Evolutionary conservation across 1,139 yeast genomes (phyloP), one percentile per base, ranked within the genome.

Genomic region (Yamadazyma pseudoaaseri): DNA sequence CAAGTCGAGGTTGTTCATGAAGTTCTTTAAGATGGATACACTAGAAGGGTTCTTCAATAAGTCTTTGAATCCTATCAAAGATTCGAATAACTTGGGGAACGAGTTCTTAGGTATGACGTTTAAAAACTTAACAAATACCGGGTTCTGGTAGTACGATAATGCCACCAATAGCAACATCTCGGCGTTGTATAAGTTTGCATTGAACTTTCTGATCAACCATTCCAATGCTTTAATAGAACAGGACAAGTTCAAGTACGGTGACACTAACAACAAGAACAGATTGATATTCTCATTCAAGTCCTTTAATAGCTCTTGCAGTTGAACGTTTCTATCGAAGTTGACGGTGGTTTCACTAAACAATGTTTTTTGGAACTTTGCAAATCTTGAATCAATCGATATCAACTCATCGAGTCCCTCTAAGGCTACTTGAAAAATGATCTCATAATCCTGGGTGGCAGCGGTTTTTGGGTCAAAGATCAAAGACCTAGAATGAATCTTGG

Each of bases 371-470:
- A 92, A 92, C 43, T 74, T 74, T 6, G 65, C 55, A 54, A 92
- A 90, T 38, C 92, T 73, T n/a, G 76, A 70, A 50, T 92, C 97
- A 15, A 90, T 60, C 12, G 72, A 64, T 33, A 74, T 75, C 34
- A 92, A 68, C 47, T 86, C 94, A 25, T 78, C 79, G 33, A 89
- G 70, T 0, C 96, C 96, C 41, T 84, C 94, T 6, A 74, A 50
- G 3, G 94, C 85, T 37, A 79, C 75, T 36, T 81, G 76, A 54
- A 74, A 86, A 42, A 92, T 79, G 35, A 82, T 71, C 51, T 89
- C 97, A 53, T 78, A 89, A 57, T 94, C 98, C 64, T 94, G 98
- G 24, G 90, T 76, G 8, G 95, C 86, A 16, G 99, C 98, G 38
- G 79, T 80, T 52, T 83, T 80, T 7, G 96, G 75, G 33, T 87